Conservation (phyloP, 2,329 filamentous ascomycete species). For the Helotiales sp. region DNA sequence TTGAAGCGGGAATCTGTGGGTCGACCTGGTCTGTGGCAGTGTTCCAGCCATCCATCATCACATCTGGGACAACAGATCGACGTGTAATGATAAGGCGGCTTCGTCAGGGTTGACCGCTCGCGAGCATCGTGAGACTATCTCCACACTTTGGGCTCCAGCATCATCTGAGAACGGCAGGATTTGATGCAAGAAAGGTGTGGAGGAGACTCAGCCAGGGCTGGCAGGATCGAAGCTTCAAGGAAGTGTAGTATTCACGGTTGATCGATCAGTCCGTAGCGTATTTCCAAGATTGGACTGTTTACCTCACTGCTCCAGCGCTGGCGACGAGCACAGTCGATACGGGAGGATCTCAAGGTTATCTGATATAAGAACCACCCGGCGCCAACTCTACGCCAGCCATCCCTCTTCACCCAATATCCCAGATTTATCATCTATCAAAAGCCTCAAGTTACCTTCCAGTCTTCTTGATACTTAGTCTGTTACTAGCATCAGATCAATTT, state of each 20-base stretch:
- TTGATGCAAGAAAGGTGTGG: conserved; percentile 31
- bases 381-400: neutral
- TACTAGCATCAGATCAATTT: neutral
- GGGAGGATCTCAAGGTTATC: neutral
- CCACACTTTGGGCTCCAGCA: conserved; percentile 23
- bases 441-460: no score
- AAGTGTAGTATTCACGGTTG: conserved; percentile 31
- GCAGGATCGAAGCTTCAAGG: conserved; percentile 30
- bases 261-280: conserved; percentile 29
- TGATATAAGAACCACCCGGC: neutral
- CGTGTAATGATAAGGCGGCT: conserved; percentile 29
- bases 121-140: conserved; percentile 30
- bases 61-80: conserved; percentile 18
- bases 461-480: no score
- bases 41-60: conserved; percentile 19
- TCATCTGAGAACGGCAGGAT: conserved; percentile 22
- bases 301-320: conserved; percentile 12
- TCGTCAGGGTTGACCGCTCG: conserved; percentile 13
- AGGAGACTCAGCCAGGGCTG: conserved; percentile 28
- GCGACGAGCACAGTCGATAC: neutral
- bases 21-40: conserved; percentile 18
- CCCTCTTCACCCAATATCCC: neutral
- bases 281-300: conserved; percentile 30
- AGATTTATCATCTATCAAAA: neutral
- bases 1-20: conserved; percentile 15